Percentiles rank a stretch among this genome's conserved stretches.
phyloP scores from a whole-genome alignment of 1,284 basidiomycete genomes.

The Schizopora paradoxa region DNA sequence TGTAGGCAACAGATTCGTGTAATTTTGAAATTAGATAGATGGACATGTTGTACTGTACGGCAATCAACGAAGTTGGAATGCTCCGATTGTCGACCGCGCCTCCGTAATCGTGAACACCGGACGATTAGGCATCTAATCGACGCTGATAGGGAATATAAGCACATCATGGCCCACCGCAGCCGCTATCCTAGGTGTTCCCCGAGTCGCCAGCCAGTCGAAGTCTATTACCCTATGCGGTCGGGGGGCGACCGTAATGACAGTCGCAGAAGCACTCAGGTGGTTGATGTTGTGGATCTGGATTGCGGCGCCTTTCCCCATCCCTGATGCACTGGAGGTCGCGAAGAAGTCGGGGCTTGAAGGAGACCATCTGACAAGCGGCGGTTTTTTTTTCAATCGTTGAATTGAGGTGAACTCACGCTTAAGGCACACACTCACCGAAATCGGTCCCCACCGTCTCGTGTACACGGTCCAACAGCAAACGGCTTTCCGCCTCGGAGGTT shows the following conservation, averaged over 20 bases:
- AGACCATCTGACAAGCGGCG: conserved; percentile 53
- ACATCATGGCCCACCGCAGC: conserved; percentile 58
- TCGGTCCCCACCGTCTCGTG: conserved; percentile 56
- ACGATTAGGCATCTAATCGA: conserved; percentile 12
- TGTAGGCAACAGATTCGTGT: too few species aligned
- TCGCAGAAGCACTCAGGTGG: conserved; percentile 60
- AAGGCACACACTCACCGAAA: conserved; percentile 53
- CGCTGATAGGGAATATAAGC: conserved; percentile 22
- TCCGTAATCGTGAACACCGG: too few species aligned
- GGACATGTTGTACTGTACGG: too few species aligned
- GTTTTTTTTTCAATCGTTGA: background rate
- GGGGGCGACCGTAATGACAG: conserved; percentile 48
- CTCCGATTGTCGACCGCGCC: too few species aligned
- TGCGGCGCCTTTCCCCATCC: conserved; percentile 49
- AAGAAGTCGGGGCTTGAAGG: conserved; percentile 69
- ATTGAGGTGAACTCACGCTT: conserved; percentile 13
- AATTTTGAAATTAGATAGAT: too few species aligned
- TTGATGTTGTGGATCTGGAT: conserved; percentile 63
- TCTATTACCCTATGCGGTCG: conserved; percentile 61
- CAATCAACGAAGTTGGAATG: too few species aligned
- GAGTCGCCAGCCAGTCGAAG: conserved; percentile 65
- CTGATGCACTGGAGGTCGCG: conserved; percentile 58
- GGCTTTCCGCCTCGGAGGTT: conserved; percentile 70
- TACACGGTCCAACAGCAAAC: conserved; percentile 48
- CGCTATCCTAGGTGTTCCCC: conserved; percentile 56